Base-by-base conservation (phyloP, 75 land plant genomes). In the Pinus taeda region DNA sequence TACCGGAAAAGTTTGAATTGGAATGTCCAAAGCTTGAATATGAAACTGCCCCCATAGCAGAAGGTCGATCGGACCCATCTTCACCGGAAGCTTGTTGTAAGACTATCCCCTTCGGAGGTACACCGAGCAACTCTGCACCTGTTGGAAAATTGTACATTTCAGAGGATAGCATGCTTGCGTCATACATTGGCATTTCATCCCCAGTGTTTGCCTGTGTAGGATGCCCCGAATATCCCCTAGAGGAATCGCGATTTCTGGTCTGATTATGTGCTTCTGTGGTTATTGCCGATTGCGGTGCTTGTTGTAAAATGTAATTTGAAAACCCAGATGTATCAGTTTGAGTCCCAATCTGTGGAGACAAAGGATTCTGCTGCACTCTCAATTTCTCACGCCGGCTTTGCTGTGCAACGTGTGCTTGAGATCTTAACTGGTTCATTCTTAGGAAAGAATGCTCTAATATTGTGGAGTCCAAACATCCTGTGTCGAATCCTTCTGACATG, bases 331-430 rank as follows among this genome's bases (percentile, higher is more conserved):
- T n/a, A 39, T 78, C 79, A 45, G 78, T 20, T 36, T 78, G 79
- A 29, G 49, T 75, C 26, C 79, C 79, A 49, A 76, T 24, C 79
- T 78, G 79, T 2, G 79, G 79, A 36, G 79, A 78, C 13, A 78
- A 78, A 14, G 79, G 79, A 45, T 49, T 39, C 80, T 74, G 26
- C 26, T 76, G 80, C 33, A 59, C 78, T 55, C 93, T 60, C 30
- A 91, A 85, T 85, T 91, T 89, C 66, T 91, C 92, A 53, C 92
- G 80, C 59, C 93, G 24, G 76, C 89, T 87, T 76, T 91, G 93
- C 65, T 89, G 93, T 33, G 93, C 92, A 62, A 89, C 93, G 66
- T 91, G 92, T 3, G 80, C 53, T 59, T 79, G 80, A 36, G 73
- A 71, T 49, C 73, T 53, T n/a, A 74, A 45, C 22, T 77, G 79